Evolutionary conservation across 2,329 filamentous ascomycete species (phyloP), one percentile per base, ranked within the genome.

Genomic region (Ophiostoma pallidulum): DNA sequence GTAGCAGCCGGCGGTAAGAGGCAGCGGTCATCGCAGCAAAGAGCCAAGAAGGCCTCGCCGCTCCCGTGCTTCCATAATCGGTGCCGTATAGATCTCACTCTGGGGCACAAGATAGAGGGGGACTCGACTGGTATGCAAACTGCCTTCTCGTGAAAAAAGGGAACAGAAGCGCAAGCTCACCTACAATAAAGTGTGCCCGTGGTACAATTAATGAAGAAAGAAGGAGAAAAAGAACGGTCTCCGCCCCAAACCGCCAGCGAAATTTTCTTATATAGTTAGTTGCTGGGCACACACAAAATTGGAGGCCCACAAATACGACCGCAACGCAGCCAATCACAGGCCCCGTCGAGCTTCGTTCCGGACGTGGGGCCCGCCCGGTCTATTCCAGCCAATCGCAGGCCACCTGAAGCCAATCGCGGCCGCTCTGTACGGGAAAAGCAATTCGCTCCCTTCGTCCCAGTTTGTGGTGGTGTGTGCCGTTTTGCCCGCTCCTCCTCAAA

Each of bases 1-100:
- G 79, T 83, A 70, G 80, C 79, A 73, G 78, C 78, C 78, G 79
- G 75, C 80, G 79, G 80, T 84, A 83, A 83, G 79, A 80, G 75
- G 74, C 75, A 74, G 57, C 68, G 73, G 67, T 78, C 77, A 77
- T 71, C 58, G 73, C 78, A 71, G 66, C 65, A 64, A 29, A 32
- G n/a, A 62, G 66, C 59, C 60, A 38, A 41, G 26, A 19, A 6
- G 29, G 10, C 31, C n/a, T n/a, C 22, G 58, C 59, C 71, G 75
- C 76, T 83, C 69, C 70, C 75, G 74, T 78, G 77, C 77, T 80
- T 83, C 80, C 80, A 83, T 80, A 80, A 79, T 65, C 78, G 77
- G 78, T 74, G 78, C 78, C 63, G 60, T 64, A 60, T 60, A 57
- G 63, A 45, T 71, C 70, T 51, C n/a, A n/a, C 62, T 83, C 79